Percentiles rank a stretch among this genome's conserved stretches.
These are phyloP conservation scores for Kurtzmaniella cleridarum DNA, from an alignment of 805 yeast genomes.

Conservation along the genomic window DNA sequence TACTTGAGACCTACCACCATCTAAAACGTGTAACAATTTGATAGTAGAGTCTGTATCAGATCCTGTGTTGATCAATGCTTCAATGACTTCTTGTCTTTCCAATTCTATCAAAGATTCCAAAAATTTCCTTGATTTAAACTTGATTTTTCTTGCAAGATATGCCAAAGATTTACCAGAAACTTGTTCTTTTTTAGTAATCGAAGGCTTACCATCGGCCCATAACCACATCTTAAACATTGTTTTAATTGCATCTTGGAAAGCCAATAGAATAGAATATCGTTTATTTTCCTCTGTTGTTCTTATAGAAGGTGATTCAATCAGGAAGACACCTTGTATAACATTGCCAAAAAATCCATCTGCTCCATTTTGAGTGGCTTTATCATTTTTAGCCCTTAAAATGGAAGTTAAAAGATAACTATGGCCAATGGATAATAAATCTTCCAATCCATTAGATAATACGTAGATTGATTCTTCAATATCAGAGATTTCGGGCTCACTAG, in stretches of 20 bases:
- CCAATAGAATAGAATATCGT: slow-evolving; percentile 50
- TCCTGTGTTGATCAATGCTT: slow-evolving; percentile 48
- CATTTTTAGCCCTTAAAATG: slow-evolving; percentile 12
- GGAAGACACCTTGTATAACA: slow-evolving; percentile 75
- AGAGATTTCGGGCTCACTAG: slow-evolving; percentile 9
- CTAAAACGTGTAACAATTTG: slow-evolving; percentile 70
- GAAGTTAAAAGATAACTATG: slow-evolving; percentile 49
- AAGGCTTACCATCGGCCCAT: slow-evolving; percentile 48
- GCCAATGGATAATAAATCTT: slow-evolving; percentile 55
- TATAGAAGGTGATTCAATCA: slow-evolving; percentile 57
- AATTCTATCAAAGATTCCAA: slow-evolving; percentile 58
- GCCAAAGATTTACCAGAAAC: slow-evolving; percentile 23
- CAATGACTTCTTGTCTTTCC: slow-evolving; percentile 72
- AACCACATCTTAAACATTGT: slow-evolving; percentile 64
- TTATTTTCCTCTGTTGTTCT: slow-evolving; percentile 48
- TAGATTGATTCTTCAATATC: slow-evolving; percentile 38
- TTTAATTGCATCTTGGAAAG: slow-evolving; percentile 56
- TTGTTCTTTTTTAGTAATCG: not conserved
- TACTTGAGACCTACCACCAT: slow-evolving; percentile 73
- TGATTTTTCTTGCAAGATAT: slow-evolving; percentile 51
- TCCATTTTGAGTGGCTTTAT: slow-evolving; percentile 4
- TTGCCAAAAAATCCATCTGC: slow-evolving; percentile 44
- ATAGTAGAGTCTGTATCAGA: slow-evolving; percentile 17
- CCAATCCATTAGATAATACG: slow-evolving; percentile 55
- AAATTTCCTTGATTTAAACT: slow-evolving; percentile 61